A percentile compares a stretch with the other conserved stretches of the same genome.
phyloP scores from a whole-genome alignment of 2,329 filamentous ascomycete genomes.

The Metarhizium robertsii region DNA sequence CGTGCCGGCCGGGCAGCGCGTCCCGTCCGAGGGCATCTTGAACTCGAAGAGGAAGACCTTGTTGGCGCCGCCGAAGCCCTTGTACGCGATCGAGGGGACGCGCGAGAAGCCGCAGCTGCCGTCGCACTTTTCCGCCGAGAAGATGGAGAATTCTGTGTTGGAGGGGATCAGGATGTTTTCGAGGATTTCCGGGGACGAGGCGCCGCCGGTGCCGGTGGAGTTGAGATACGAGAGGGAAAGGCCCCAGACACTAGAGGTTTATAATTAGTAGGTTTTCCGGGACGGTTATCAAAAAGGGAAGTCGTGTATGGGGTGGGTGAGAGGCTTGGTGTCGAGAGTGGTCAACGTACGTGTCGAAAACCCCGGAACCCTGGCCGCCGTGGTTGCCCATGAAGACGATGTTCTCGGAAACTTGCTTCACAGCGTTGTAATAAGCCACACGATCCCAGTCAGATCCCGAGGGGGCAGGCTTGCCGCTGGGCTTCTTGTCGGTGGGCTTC shows the following conservation, averaged over 20 bases:
- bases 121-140: conserved; percentile 33
- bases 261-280: too few species aligned
- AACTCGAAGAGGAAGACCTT: conserved; percentile 70
- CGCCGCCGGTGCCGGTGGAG: conserved; percentile 28
- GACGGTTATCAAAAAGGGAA: too few species aligned
- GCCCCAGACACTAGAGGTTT: conserved; percentile 28
- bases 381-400: conserved; percentile 40
- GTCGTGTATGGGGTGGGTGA: neutral
- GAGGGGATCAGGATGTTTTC: conserved; percentile 30
- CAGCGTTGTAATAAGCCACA: conserved; percentile 35
- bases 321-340: too few species aligned
- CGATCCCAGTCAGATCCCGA: conserved; percentile 28
- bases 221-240: conserved; percentile 37
- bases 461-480: conserved; percentile 5
- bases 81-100: conserved; percentile 34
- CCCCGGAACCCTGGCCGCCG: conserved; percentile 33
- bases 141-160: conserved; percentile 36
- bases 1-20: conserved; percentile 24
- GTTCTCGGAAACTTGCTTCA: conserved; percentile 28
- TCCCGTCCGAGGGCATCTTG: conserved; percentile 55
- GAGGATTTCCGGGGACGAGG: conserved; percentile 29
- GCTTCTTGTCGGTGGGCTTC: neutral
- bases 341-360: conserved; percentile 31
- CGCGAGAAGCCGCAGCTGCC: conserved; percentile 35
- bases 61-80: conserved; percentile 60